Evolutionary conservation across 2,329 filamentous ascomycete genomes (phyloP).

Genomic region (Calonectria multiphialidica): DNA sequence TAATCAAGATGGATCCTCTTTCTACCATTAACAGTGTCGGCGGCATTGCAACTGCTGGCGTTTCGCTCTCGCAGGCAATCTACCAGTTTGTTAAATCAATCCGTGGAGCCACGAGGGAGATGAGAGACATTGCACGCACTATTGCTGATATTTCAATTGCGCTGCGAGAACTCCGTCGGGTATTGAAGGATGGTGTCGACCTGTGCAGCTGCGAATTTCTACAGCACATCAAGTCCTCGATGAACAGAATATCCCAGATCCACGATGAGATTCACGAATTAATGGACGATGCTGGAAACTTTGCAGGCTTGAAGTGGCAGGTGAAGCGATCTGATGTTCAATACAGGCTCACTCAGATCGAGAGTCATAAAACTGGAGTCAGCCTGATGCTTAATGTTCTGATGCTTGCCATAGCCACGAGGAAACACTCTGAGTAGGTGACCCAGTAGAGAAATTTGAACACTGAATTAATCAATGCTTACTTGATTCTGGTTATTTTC

Average conservation of each 20-base stretch:
- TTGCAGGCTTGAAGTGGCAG: background rate
- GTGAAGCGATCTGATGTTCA: background rate
- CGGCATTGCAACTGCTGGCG: slow-evolving; percentile 8
- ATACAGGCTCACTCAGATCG: background rate
- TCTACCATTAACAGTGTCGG: slow-evolving; percentile 14
- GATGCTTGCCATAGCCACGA: slow-evolving; percentile 6
- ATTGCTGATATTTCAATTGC: slow-evolving; percentile 13
- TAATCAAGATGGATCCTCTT: background rate
- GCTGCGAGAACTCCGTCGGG: slow-evolving; percentile 9
- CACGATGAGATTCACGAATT: background rate
- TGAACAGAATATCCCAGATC: background rate
- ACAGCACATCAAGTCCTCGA: slow-evolving; percentile 9
- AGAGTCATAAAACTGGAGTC: slow-evolving; percentile 1
- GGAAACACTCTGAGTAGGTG: background rate
- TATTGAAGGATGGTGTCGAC: slow-evolving; percentile 9
- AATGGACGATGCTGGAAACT: background rate
- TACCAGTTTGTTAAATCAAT: background rate
- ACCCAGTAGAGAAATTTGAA: background rate
- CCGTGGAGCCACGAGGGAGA: slow-evolving; percentile 1
- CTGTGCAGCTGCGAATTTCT: slow-evolving; percentile 4
- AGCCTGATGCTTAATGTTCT: slow-evolving; percentile 6
- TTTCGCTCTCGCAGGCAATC: slow-evolving; percentile 6
- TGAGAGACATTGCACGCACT: slow-evolving; percentile 8
- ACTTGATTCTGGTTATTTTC: background rate
- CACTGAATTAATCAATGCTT: background rate